Evolutionary conservation across 345 rosid species (phyloP), one percentile per base, ranked within the genome.

Genomic region (Citrus medica): DNA sequence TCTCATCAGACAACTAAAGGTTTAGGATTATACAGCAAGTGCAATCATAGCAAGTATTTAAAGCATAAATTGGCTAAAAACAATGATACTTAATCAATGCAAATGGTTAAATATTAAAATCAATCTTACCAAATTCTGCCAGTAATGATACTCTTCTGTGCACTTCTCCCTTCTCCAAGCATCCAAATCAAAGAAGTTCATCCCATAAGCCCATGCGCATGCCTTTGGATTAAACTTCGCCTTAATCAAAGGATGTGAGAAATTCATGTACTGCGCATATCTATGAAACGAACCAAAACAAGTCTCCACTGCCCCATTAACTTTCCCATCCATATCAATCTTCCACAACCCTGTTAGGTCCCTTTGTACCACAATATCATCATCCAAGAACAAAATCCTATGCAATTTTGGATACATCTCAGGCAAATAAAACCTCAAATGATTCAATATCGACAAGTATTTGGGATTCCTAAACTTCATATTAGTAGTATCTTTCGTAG

Each of bases 91-190:
- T 25, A 66, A 32, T 17, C 13, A 61, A 24, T 12, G 35, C 42
- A 83, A 51, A 55, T n/a, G 74, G 67, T 46, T 6, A 72, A 42
- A 56, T 56, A 74, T 9, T 53, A 53, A 30, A 66, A 69, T 53
- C 33, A 66, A 73, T 76, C 85, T 89, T 84, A 95, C 98, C 92
- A 88, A 88, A 80, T 91, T 90, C 87, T 96, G 98, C 99, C 99
- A 96, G 85, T 96, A 96, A 74, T 96, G 98, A 82, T 96, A 96
- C 74, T 96, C 92, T 85, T 96, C 98, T 30, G 99, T 96, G 90
- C 99, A 93, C 77, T 96, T 96, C 83, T 96, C 97, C 84, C 89
- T 90, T 72, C 99, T 91, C 99, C 99, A 96, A 81, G 98, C 97
- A 91, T 94, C 98, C 84, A 94, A 87, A 85, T 96, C 99, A 62